Base-by-base conservation (phyloP, 2,329 filamentous ascomycete genomes). In the Chaetomium sp. region DNA sequence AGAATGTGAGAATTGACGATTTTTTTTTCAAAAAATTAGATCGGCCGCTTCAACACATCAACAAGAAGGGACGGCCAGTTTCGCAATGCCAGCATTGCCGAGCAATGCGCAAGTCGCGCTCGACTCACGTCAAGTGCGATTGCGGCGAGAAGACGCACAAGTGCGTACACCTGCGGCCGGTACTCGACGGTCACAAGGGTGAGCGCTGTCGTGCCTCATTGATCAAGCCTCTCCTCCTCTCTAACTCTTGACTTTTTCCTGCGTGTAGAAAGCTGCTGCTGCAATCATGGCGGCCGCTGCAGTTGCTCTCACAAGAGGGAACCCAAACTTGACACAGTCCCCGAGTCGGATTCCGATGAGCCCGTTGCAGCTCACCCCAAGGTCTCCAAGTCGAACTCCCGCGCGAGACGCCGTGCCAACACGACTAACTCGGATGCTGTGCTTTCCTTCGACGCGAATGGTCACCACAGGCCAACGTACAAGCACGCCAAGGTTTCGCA, bases 71-170 rank as follows among this genome's bases (percentile, higher is more conserved):
- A 68, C 88, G 92, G 61, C 94, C 94, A 60, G 91, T 97, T 65
- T 96, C 94, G 66, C 94, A 99, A 85, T 99, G 94, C 75, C 84
- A 90, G 65, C 94, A 99, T 76, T 99, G 94, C 76, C 92, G 94
- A 71, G 84, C 88, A 64, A 87, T 95, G 79, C 91, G 94, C 76
- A 97, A 97, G 80, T 92, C 90, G 72, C 89, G 94, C 67, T 87
- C 91, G 57, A 89, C 92, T 62, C 94, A 97, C 74, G 84, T 94
- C 69, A 95, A 94, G 74, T 99, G 94, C 76, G 91, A 97, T 74
- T 99, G 94, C 73, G 91, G 90, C 70, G 89, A 95, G 74, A 96
- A 95, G 80, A 84, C 85, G 60, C 87, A 87, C 76, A 82, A 82
- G 70, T 86, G 83, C 70, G 73, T 79, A 57, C 81, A 86, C 69